Evolutionary conservation across 1,139 yeast genomes (phyloP).

Genomic region (Yamadazyma kanchanaburiensis): DNA sequence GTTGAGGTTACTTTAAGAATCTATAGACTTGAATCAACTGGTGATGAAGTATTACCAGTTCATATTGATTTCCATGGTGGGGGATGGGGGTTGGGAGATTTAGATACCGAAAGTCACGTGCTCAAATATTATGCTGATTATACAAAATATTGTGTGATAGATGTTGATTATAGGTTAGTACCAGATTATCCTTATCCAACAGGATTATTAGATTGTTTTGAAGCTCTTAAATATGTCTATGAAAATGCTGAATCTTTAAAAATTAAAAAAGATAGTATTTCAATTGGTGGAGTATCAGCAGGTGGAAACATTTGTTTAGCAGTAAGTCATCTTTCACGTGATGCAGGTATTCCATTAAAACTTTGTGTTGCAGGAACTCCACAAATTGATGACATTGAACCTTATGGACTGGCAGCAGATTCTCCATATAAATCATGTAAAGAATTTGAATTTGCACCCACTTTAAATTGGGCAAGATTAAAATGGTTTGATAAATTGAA

Average conservation of each 20-base stretch:
- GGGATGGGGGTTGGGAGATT: conserved; percentile 47
- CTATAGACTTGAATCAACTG: conserved; percentile 31
- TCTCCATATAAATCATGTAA: conserved; percentile 33
- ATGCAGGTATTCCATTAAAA: conserved; percentile 13
- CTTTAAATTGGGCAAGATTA: conserved; percentile 23
- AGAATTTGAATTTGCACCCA: conserved; percentile 38
- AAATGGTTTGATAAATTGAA: conserved; percentile 24
- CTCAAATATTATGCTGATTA: conserved; percentile 40
- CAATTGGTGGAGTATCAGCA: conserved; percentile 48
- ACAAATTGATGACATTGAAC: conserved; percentile 33
- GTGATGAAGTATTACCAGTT: conserved; percentile 42
- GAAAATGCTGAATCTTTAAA: conserved; percentile 18
- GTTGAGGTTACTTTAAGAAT: conserved; percentile 30
- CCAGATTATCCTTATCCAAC: conserved; percentile 52
- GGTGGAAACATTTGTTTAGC: conserved; percentile 46
- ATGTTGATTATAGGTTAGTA: conserved; percentile 43
- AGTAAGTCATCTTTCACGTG: conserved; percentile 32
- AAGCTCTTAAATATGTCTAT: conserved; percentile 19
- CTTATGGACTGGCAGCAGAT: conserved; percentile 25
- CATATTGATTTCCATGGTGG: conserved; percentile 50
- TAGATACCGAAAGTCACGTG: conserved; percentile 41
- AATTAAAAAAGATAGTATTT: conserved; percentile 29
- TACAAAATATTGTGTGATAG: conserved; percentile 31
- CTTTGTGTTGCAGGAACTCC: conserved; percentile 29
- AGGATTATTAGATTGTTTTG: conserved; percentile 42